Percentiles rank a stretch among this genome's conserved stretches.
Conservation (phyloP, 2,329 filamentous ascomycete species). For the Pochonia chlamydosporia region DNA sequence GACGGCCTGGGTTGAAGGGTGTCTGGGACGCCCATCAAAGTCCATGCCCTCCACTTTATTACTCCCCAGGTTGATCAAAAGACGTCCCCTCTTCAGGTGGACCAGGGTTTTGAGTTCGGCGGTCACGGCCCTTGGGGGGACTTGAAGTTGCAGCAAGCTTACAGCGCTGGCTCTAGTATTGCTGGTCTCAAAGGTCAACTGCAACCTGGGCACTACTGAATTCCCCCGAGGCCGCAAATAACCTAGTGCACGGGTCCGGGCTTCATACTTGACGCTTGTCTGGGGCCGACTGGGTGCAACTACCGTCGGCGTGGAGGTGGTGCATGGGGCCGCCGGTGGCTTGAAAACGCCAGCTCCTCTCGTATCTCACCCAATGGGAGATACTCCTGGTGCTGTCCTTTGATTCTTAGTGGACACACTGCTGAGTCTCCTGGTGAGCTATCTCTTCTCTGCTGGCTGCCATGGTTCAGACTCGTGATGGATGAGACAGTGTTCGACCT, state of each 20-base stretch:
- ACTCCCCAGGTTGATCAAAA: neutral
- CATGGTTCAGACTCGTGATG: too few relatives aligned
- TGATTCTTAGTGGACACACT: neutral
- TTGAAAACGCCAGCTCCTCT: slow-evolving; percentile 1
- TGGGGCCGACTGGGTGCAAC: slow-evolving; percentile 1
- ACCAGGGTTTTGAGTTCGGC: slow-evolving; percentile 2
- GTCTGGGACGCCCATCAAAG: neutral
- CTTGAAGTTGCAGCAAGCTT: neutral
- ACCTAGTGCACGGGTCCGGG: slow-evolving; percentile 1
- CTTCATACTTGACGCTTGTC: neutral
- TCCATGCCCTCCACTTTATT: neutral
- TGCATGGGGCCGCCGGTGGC: slow-evolving; percentile 5
- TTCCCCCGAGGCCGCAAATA: too few relatives aligned
- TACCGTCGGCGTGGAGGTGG: slow-evolving; percentile 6
- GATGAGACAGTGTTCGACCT: neutral
- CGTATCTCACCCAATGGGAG: slow-evolving; percentile 7
- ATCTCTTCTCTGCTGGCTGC: neutral
- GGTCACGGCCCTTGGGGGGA: neutral
- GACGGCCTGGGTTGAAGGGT: neutral
- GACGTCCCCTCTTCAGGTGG: neutral
- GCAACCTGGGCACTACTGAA: neutral
- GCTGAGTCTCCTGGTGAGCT: slow-evolving; percentile 1
- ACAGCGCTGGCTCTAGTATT: neutral
- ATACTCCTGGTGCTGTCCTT: slow-evolving; percentile 3
- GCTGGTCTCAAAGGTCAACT: neutral